Evolutionary conservation across 352 stramenopile genomes (phyloP), one percentile per base, ranked within the genome.

Genomic region (Pythium catenulatum): DNA sequence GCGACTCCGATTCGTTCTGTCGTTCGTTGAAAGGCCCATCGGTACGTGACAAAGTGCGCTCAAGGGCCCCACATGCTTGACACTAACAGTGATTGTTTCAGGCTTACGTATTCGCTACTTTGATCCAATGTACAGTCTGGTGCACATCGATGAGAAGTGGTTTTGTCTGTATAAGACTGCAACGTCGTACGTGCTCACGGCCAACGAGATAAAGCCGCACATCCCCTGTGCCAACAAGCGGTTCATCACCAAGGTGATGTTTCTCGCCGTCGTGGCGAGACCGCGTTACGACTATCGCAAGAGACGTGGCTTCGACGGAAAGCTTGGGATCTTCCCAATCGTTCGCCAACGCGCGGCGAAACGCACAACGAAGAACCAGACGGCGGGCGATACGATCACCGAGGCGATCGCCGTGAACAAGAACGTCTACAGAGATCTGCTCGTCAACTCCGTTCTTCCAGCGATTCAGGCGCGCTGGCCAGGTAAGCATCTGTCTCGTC

Each of bases 201-300:
- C 45, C 2, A 54, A 50, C 2, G 79, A 92, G 45, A 37, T 41
- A 23, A 32, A 43, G 6, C 83, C 77, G 7, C 39, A 79, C 30
- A 69, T 58, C 0, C 19, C 39, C 7, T 58, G 80, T 8, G n/a
- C 43, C 2, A 88, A 79, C 27, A 91, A 91, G 50, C 34, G 59
- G 14, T 86, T 76, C 73, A 89, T 92, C 13, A 85, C 58, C 14
- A 90, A 89, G 85, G 78, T 86, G 0, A 90, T 92, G 81, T 89
- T 92, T 32, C 9, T 88, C 2, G 76, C 70, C 0, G 85, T 66
- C 2, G 76, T 89, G 1, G 79, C 63, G 11, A 13, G 82, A 3
- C 85, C 85, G 2, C 27, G 69, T 5, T 79, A 59, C 45, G 68
- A 85, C 54, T 63, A 59, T 27, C 4, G 41, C 14, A 65, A 39